Evolutionary conservation across 371 early-diverging fungal species (phyloP), one percentile per base, ranked within the genome.

Genomic region (Circinella minor): DNA sequence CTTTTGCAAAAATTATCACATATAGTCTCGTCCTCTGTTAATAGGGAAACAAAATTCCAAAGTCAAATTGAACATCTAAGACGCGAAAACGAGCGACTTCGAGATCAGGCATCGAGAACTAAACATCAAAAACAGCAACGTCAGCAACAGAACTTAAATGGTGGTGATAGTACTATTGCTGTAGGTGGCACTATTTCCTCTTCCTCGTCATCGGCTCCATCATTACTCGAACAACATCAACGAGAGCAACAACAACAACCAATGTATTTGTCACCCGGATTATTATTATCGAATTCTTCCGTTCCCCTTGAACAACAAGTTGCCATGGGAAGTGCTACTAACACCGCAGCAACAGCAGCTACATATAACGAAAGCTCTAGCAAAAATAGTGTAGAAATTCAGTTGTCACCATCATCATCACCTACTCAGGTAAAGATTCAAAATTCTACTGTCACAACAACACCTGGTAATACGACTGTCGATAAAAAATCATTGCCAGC

Each of bases 41-140:
- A 15, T n/a, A 18, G 65, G 27, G 76, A 78, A 60, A 55, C 54
- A 15, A 68, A 70, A 1, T 81, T 73, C 51, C 60, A 76, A 51
- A 67, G 60, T 54, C 71, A 76, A 66, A 67, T 81, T 46, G 61
- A 73, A 13, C 67, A 74, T 11, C 51, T 81, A 13, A 69, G 78
- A 8, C 71, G 69, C 51, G 77, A 81, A 55, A 74, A 81, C 37
- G 78, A 78, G n/a, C 78, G 75, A 18, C 64, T 81, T 9, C 64
- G 76, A 36, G 63, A 73, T 61, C 77, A 81, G 55, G 81, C 77
- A 4, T 36, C 36, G 46, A 57, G 36, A 49, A 38, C 70, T 46
- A 66, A 64, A 15, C 36, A 27, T 17, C 62, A 36, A 27, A 47
- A 18, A 49, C 65, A 27, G 10, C 65, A 49, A 36, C 65, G 49